Evolutionary conservation across 164 flowering plant genomes (phyloP), one percentile per base, ranked within the genome.

Genomic region (Warburgia ugandensis): DNA sequence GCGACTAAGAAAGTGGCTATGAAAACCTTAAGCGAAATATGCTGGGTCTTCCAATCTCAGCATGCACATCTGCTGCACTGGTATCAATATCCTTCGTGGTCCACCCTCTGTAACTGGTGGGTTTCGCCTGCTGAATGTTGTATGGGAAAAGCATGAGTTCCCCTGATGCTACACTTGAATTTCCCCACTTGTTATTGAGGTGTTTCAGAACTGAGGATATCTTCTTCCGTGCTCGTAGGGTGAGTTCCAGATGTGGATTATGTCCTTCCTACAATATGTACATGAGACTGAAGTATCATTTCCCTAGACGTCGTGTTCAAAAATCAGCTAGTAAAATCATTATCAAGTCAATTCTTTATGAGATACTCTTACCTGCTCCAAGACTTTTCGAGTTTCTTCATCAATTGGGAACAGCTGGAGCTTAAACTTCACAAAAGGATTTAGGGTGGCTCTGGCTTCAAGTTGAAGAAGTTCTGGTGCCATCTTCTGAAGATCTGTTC

Each of bases 401-500:
- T 92, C 91, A 45, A 92, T 75, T 17, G 99, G 99, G 60, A 85
- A 92, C 65, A 92, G 60, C 63, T 92, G 99, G 38, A 92, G 86
- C 73, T 88, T 92, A n/a, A 92, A 81, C 66, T 92, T 92, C 53
- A 47, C 26, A 38, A 63, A 45, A 28, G 61, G 29, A 14, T 71
- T 77, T n/a, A 42, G 19, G 54, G 48, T 29, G n/a, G n/a, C n/a
- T n/a, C n/a, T n/a, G n/a, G n/a, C n/a, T n/a, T n/a, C n/a, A n/a
- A n/a, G n/a, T n/a, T n/a, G n/a, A n/a, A n/a, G n/a, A n/a, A n/a
- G n/a, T n/a, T n/a, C n/a, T n/a, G n/a, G n/a, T n/a, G n/a, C n/a
- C n/a, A n/a, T n/a, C n/a, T n/a, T n/a, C n/a, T n/a, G n/a, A n/a
- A n/a, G n/a, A n/a, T n/a, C n/a, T n/a, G n/a, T n/a, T n/a, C n/a